Evolutionary conservation across 768 basidiomycete species (phyloP).

Genomic region (Neoboletus subvelutipes): DNA sequence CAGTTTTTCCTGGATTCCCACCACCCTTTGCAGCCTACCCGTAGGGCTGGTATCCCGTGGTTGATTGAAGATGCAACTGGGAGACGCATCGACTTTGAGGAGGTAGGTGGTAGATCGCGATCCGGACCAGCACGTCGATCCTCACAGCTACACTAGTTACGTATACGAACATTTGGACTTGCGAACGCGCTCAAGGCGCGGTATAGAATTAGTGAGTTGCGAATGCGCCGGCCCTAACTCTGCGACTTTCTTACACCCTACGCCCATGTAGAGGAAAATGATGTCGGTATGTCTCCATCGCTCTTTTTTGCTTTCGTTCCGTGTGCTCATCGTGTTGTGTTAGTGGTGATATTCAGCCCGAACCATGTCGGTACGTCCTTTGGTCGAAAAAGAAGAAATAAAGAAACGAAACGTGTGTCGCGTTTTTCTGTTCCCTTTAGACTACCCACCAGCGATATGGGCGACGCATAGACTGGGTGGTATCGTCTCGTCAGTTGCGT

Average conservation of each 20-base stretch:
- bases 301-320: background rate
- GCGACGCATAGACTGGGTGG: constrained; percentile 58
- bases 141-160: constrained; percentile 29
- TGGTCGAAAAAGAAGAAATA: background rate
- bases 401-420: background rate
- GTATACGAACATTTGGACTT: constrained; percentile 46
- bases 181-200: constrained; percentile 53
- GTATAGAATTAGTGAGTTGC: constrained; percentile 46
- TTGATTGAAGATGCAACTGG: constrained; percentile 59
- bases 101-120: constrained; percentile 38
- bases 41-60: constrained; percentile 49
- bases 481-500: constrained; percentile 51
- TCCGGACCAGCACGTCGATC: background rate
- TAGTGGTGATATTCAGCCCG: constrained; percentile 64
- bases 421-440: constrained; percentile 30
- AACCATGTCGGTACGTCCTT: constrained; percentile 54
- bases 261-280: constrained; percentile 41
- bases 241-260: constrained; percentile 1
- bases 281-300: constrained; percentile 44
- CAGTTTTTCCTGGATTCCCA: constrained; percentile 60
- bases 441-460: constrained; percentile 58
- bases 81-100: constrained; percentile 40
- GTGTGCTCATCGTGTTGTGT: constrained; percentile 4
- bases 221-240: constrained; percentile 3
- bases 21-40: constrained; percentile 43